A percentile compares a stretch with the other conserved stretches of the same genome.
phyloP scores from a whole-genome alignment of 257 asterid species.

The Nyctanthes arbortristis region DNA sequence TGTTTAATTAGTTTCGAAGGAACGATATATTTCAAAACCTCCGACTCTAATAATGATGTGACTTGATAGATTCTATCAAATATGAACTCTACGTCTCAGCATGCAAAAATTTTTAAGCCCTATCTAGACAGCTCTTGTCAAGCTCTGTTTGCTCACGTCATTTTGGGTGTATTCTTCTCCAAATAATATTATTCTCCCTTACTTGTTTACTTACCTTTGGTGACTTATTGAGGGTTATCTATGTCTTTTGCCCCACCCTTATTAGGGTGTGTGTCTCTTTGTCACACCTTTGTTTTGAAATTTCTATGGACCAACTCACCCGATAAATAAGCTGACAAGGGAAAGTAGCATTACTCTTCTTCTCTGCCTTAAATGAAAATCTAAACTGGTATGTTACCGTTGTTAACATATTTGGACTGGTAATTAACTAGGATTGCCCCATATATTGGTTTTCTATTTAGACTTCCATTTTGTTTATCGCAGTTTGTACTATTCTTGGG shows the following conservation, averaged over 20 bases:
- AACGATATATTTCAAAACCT: constrained; percentile 8
- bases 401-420: neutral
- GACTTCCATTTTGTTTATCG: constrained; percentile 29
- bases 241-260: no score
- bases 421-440: neutral
- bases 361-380: neutral
- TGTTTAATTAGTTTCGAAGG: neutral
- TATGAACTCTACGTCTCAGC: neutral
- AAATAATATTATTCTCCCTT: no score
- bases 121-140: neutral
- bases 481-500: constrained; percentile 86
- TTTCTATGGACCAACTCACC: no score
- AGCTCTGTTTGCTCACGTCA: neutral
- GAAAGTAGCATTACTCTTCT: no score
- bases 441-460: constrained; percentile 20
- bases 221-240: no score
- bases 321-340: no score
- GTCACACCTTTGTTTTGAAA: no score
- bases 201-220: no score
- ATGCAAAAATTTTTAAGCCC: neutral
- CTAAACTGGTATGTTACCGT: neutral
- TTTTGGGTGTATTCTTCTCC: neutral
- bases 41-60: neutral
- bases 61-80: constrained; percentile 1
- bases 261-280: no score